Evolutionary conservation across 2,329 filamentous ascomycete genomes (phyloP), one percentile per base, ranked within the genome.

Genomic region (Fusarium sp.): DNA sequence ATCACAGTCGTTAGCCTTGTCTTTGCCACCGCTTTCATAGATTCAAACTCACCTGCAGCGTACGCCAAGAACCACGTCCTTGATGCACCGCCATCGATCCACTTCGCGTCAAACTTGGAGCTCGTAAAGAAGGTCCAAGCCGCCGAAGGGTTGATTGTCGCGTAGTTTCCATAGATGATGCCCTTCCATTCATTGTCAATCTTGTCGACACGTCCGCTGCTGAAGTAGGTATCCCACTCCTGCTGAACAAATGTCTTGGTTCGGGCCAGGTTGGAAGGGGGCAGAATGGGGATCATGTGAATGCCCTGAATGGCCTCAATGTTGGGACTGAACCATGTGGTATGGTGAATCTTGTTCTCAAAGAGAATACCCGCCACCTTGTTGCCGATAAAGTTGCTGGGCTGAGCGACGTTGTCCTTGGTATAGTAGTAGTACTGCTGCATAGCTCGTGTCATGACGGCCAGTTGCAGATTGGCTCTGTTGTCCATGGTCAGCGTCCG

Each of bases 311-410:
- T 89, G 76, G 90, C 94, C 82, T 96, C 92, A 14, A 90, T 88
- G 66, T 92, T 90, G 60, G 85, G 82, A 54, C 94, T 94, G 79
- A 98, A 98, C 84, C 95, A 98, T 1, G 96, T 98, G 4, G 93
- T 93, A 82, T 98, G 95, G 81, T 98, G 94, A 63, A 95, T 89
- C 84, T 98, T 98, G 86, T 98, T 98, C 84, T 98, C 96, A 79
- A 98, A 98, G 10, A 97, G 81, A 73, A 92, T 92, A 7, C 90
- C 90, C 3, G 87, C 87, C 40, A 88, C 90, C 83, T 93, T 95
- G 86, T 98, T 98, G 47, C 86, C 89, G 72, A 94, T 91, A 80
- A 97, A 98, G n/a, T 92, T 85, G 1, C 87, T 76, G 0, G 96
- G 96, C 77, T 98, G 90, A 20, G 87, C 83, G 61, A 83, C 86